phyloP scores from a whole-genome alignment of 2,329 filamentous ascomycete species.

The Cladophialophora yegresii region DNA sequence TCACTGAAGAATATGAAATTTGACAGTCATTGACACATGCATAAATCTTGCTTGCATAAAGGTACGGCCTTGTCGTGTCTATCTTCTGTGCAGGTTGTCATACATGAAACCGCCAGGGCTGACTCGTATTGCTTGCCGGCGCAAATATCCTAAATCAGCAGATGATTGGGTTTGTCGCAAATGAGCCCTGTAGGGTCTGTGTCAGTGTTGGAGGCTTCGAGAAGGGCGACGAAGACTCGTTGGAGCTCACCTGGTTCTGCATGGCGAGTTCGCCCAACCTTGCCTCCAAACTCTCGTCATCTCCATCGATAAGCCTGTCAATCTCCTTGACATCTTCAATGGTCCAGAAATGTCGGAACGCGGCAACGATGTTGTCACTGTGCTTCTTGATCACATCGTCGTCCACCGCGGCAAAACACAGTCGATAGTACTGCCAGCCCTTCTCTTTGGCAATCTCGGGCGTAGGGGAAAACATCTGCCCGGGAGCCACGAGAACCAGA shows the following conservation, averaged over 20 bases:
- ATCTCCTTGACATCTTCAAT: conserved; percentile 68
- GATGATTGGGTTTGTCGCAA: conserved; percentile 26
- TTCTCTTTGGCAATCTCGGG: conserved; percentile 58
- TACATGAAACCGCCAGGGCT: not conserved
- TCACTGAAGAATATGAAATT: not conserved
- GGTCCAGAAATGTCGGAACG: conserved; percentile 73
- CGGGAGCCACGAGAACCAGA: conserved; percentile 70
- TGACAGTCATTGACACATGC: not conserved
- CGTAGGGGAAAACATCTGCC: conserved; percentile 71
- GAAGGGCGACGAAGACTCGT: not conserved
- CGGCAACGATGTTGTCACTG: conserved; percentile 66
- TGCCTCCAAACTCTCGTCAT: conserved; percentile 34
- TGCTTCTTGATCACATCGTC: conserved; percentile 67
- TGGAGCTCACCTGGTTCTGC: conserved; percentile 24
- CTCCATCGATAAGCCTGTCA: conserved; percentile 59
- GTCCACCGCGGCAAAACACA: conserved; percentile 85
- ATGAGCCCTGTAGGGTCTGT: conserved; percentile 12
- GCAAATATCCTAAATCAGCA: conserved; percentile 18
- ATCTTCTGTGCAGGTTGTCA: not conserved
- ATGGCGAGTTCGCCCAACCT: conserved; percentile 10
- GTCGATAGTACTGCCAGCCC: conserved; percentile 71
- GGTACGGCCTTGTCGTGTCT: not conserved
- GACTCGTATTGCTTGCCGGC: not conserved
- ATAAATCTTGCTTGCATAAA: not conserved
- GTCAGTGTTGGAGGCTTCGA: not conserved